phyloP scores from a whole-genome alignment of 495 filamentous ascomycete genomes.

The Aspergillus asperescens region DNA sequence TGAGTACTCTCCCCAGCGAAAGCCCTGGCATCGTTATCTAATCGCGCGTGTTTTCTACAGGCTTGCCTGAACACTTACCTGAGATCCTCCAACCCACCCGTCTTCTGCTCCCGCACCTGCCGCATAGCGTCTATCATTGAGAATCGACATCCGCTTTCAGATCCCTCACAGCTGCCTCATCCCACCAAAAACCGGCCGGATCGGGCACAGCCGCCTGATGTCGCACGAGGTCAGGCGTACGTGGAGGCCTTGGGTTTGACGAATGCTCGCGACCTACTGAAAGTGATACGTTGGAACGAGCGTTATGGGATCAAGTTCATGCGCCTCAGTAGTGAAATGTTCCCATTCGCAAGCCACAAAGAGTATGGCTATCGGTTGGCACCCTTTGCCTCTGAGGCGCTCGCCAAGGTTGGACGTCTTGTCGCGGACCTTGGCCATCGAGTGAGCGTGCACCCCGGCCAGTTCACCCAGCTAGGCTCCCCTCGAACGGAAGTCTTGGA shows the following conservation, averaged over 20 bases:
- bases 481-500: constrained; percentile 69
- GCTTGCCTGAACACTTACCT: constrained; percentile 93
- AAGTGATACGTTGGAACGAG: constrained; percentile 91
- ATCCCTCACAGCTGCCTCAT: constrained; percentile 72
- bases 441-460: constrained; percentile 86
- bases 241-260: constrained; percentile 73
- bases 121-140: constrained; percentile 88
- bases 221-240: constrained; percentile 60
- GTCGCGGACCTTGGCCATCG: constrained; percentile 79
- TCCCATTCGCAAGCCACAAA: constrained; percentile 85
- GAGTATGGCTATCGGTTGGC: constrained; percentile 85
- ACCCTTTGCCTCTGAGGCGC: constrained; percentile 74
- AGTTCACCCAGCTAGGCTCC: constrained; percentile 87
- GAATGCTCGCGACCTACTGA: constrained; percentile 77
- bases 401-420: constrained; percentile 71
- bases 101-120: constrained; percentile 89
- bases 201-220: constrained; percentile 56
- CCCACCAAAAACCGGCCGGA: constrained; percentile 78
- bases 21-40: not conserved
- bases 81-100: constrained; percentile 73
- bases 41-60: constrained; percentile 37
- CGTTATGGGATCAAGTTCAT: constrained; percentile 89
- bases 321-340: constrained; percentile 91
- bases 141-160: constrained; percentile 71
- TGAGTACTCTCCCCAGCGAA: constrained; percentile 35